Base-by-base conservation (phyloP, 768 basidiomycete genomes). In the Cubamyces sp. region DNA sequence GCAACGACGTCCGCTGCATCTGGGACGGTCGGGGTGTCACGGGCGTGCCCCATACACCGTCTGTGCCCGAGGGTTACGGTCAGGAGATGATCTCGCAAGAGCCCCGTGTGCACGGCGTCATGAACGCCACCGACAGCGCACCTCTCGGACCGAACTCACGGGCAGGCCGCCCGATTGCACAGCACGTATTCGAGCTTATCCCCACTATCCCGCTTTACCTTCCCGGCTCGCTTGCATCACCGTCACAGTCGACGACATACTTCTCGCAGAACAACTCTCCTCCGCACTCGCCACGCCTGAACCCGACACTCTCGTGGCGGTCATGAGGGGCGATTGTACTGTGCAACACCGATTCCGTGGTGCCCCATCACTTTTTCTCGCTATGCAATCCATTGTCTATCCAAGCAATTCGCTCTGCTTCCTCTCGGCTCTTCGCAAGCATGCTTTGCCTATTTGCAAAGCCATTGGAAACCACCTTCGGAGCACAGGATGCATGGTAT, bases 31-130 rank as follows among this genome's bases (percentile, higher is more conserved):
- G 92, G 69, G 74, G 84, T 19, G 68, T 68, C 42, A 73, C 68
- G 3, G 70, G 66, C 47, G 68, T 64, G 52, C 74, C 57, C 19
- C 69, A 62, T 30, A 59, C 61, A 18, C 79, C 77, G 26, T 79
- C 82, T 1, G 79, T 80, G 12, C 77, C 79, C 5, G 76, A 78
- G 12, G 81, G 81, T 2, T 80, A 78, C 64, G 74, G 69, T 68
- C 81, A 76, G 66, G 80, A 75, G 57, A 74, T 79, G 3, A 83
- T 87, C 71, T 79, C 80, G 37, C 90, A 91, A 68, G 93, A 96
- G 64, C 86, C 92, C 3, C 85, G 88, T 34, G 88, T 96, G 16
- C 94, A 96, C 65, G 91, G 87, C 7, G 92, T 94, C 26, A 94
- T 94, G 88, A 87, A 87, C 47, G 80, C 83, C 1, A 70, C 75